Evolutionary conservation across 2,329 filamentous ascomycete species (phyloP), one percentile per base, ranked within the genome.

Genomic region (Hypoxylon sp.): DNA sequence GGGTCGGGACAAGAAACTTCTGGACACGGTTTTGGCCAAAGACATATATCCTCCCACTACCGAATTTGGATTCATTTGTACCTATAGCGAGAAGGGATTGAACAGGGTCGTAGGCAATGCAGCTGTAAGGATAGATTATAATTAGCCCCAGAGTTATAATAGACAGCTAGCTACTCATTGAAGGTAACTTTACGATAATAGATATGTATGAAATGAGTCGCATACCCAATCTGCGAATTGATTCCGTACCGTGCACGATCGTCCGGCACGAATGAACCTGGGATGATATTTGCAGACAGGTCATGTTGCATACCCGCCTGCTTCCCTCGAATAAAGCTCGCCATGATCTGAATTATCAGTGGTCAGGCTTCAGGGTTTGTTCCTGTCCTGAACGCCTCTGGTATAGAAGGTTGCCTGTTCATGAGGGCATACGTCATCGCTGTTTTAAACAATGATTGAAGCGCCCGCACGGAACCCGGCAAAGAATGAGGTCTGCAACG

Each of bases 61-160:
- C 94, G 77, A 93, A 97, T 76, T 92, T 90, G 72, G 92, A 94
- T 81, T 97, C 92, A 78, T 90, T 92, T 46, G 96, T 99, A 66
- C 94, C 96, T 70, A 98, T 89, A 46, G 96, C 96, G 56, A 99
- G 86, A 63, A 99, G 89, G 29, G 94, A 97, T 79, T 99, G 96
- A 11, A 98, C 87, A 0, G 96, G 94, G 73, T 98, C 94, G 83
- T 97, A 98, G 67, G 94, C 92, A 71, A 98, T 83, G 71, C 92
- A 92, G 75, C 93, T 94, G 75, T 87, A 85, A 73, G 87, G 87
- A 24, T 79, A 33, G 10, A 29, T 33, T 47, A 54, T 57, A 60
- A 56, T 67, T 68, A 64, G 60, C 48, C 39, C 33, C n/a, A 24
- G 24, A 11, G 10, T 8, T 10, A 26, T 10, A 65, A 39, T 52